phyloP scores from a whole-genome alignment of 768 basidiomycete genomes.

The Tremella fuciformis region DNA sequence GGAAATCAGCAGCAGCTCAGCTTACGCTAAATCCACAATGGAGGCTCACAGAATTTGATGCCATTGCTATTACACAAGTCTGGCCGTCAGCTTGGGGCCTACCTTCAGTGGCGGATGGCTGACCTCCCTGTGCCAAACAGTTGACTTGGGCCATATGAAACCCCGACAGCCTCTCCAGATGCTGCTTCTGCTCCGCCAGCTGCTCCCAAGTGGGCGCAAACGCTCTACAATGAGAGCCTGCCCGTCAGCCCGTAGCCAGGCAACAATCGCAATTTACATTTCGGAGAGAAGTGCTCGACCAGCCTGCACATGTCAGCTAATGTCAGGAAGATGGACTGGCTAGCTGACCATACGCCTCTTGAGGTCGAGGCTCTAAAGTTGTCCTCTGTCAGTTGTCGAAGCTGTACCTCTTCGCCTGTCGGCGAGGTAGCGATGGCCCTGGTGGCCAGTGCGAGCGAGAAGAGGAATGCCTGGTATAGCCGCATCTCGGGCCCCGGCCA shows the following conservation, averaged over 20 bases:
- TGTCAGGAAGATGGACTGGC: background rate
- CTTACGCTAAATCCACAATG: background rate
- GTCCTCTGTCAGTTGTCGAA: conserved; percentile 48
- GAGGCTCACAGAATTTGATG: conserved; percentile 59
- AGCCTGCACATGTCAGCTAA: conserved; percentile 56
- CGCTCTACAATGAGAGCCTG: conserved; percentile 63
- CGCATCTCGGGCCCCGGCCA: background rate
- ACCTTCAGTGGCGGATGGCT: conserved; percentile 40
- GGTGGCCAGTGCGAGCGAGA: conserved; percentile 15
- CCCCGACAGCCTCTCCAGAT: conserved; percentile 54
- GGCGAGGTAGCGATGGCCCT: conserved; percentile 5
- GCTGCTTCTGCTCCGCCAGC: conserved; percentile 56
- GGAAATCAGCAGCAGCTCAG: background rate
- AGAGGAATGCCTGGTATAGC: conserved; percentile 14
- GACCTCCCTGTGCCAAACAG: conserved; percentile 73
- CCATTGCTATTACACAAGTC: conserved; percentile 75
- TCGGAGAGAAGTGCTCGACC: conserved; percentile 83
- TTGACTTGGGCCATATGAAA: conserved; percentile 77
- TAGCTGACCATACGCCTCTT: conserved; percentile 49
- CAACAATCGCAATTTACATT: conserved; percentile 56
- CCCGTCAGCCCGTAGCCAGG: background rate
- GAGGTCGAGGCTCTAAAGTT: conserved; percentile 45
- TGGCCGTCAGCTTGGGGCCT: conserved; percentile 50
- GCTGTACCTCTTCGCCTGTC: conserved; percentile 29
- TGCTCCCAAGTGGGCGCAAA: conserved; percentile 82